Evolutionary conservation across 306 rosid species (phyloP), one percentile per base, ranked within the genome.

Genomic region (Begonia fuchsioides): DNA sequence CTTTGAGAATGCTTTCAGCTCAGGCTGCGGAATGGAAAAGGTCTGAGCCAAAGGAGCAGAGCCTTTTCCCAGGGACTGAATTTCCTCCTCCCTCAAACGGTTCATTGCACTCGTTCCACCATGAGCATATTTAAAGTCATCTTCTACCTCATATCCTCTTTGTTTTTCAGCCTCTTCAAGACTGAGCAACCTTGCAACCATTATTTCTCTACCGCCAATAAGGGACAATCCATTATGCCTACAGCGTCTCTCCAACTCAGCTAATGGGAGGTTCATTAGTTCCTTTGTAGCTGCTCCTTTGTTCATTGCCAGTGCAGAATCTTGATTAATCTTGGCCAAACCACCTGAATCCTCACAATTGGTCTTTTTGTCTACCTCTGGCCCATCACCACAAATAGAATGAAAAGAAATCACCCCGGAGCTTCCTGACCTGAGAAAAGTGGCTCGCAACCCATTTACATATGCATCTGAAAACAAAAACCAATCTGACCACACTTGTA

Each of bases 401-500:
- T 92, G 98, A 65, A 79, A 92, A 19, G 80, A 76, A 49, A 50
- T 50, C 49, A 92, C 98, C 53, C 96, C 96, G 61, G 96, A 86
- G 75, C 72, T 85, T 54, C 96, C 86, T 58, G 81, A 67, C 57
- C 96, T 84, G 55, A 92, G 71, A 58, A 92, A 86, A 51, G 98
- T 92, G 51, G 98, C 98, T 62, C 93, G 69, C 57, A 92, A 77
- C 51, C 98, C 98, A 80, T 82, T 92, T 46, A 92, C 94, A 63
- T 85, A 92, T 39, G 94, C 93, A 59, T 92, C 98, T 50, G 98
- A 92, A 58, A 92, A 92, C 44, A 92, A 88, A 80, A 92, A 92
- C 98, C 98, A 92, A 62, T 92, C 94, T 10, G 98, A 75, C 98
- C 98, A 92, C 43, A 92, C 98, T 79, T 85, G 98, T 74, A 92